These are phyloP conservation scores for Salix koriyanagi DNA, from an alignment of 345 rosid genomes.

Conservation along the genomic window DNA sequence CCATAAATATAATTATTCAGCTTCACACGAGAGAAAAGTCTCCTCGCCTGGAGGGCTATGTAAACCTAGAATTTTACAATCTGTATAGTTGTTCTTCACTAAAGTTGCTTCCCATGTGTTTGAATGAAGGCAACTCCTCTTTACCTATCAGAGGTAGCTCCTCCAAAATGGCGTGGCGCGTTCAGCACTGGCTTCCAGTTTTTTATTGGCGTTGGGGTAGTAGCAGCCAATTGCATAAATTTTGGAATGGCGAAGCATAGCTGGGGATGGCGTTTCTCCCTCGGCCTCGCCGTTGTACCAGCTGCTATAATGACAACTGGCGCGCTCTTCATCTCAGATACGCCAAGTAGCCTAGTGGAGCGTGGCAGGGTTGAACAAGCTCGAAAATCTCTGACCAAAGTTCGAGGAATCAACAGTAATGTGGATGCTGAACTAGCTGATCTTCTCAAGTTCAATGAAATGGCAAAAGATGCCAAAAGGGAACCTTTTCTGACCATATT, in stretches of 20 bases:
- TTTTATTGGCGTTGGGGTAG: constrained; percentile 67
- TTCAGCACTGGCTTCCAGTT: constrained; percentile 76
- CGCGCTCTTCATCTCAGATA: constrained; percentile 64
- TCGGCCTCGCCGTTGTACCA: constrained; percentile 66
- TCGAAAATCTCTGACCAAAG: constrained; percentile 39
- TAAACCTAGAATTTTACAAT: too few relatives aligned
- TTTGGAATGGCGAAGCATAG: constrained; percentile 46
- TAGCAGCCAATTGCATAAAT: constrained; percentile 59
- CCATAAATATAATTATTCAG: too few relatives aligned
- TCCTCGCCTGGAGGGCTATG: neutral
- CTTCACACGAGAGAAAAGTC: too few relatives aligned
- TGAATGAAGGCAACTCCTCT: constrained; percentile 67
- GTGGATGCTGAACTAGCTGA: constrained; percentile 54
- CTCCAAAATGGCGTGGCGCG: constrained; percentile 85
- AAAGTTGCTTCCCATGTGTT: neutral
- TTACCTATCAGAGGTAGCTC: constrained; percentile 80
- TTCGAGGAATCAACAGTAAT: constrained; percentile 41
- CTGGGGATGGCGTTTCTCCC: constrained; percentile 82
- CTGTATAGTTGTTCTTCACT: too few relatives aligned
- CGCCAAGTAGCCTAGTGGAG: constrained; percentile 63
- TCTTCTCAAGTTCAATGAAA: constrained; percentile 44
- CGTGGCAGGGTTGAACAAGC: constrained; percentile 63
- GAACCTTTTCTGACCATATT: constrained; percentile 56
- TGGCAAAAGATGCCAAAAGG: constrained; percentile 35
- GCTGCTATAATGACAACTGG: constrained; percentile 70